Conservation (phyloP, 2,329 filamentous ascomycete genomes). For the Aspergillus glaucus region DNA sequence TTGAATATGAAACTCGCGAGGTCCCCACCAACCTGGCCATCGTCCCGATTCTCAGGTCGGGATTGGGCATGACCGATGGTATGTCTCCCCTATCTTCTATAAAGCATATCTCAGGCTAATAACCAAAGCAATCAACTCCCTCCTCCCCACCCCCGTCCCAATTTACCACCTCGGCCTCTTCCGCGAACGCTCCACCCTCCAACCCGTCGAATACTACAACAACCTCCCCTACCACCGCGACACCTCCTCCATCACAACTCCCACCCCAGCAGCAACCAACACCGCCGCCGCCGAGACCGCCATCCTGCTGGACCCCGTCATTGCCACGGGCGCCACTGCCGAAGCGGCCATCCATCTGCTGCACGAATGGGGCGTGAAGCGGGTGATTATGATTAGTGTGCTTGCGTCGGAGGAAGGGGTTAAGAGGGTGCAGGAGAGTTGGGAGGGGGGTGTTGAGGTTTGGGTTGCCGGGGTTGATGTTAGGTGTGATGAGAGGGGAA, state of each 20-base stretch:
- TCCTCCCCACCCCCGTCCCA: constrained; percentile 73
- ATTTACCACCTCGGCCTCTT: constrained; percentile 94
- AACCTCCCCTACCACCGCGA: constrained; percentile 67
- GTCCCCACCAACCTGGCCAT: constrained; percentile 68
- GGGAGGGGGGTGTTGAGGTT: constrained; percentile 57
- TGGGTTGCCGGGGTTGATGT: constrained; percentile 77
- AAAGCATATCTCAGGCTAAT: constrained; percentile 6
- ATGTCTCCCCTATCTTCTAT: constrained; percentile 7
- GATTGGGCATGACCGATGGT: constrained; percentile 86
- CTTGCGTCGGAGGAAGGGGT: constrained; percentile 69
- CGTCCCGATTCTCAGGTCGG: constrained; percentile 87
- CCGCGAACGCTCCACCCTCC: constrained; percentile 78
- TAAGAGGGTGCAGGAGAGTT: constrained; percentile 63
- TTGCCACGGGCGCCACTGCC: constrained; percentile 87
- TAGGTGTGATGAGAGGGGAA: constrained; percentile 66
- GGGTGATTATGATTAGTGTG: constrained; percentile 69
- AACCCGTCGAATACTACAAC: constrained; percentile 96
- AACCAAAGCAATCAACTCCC: constrained; percentile 62
- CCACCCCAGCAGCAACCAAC: constrained; percentile 24
- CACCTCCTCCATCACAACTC: constrained; percentile 19
- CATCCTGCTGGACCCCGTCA: constrained; percentile 83
- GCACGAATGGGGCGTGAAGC: constrained; percentile 82
- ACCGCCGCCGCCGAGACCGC: constrained; percentile 56
- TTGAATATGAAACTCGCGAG: constrained; percentile 61
- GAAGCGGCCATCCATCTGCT: constrained; percentile 84